Base-by-base conservation (phyloP, 2,329 filamentous ascomycete species). In the Sphaerulina musiva region DNA sequence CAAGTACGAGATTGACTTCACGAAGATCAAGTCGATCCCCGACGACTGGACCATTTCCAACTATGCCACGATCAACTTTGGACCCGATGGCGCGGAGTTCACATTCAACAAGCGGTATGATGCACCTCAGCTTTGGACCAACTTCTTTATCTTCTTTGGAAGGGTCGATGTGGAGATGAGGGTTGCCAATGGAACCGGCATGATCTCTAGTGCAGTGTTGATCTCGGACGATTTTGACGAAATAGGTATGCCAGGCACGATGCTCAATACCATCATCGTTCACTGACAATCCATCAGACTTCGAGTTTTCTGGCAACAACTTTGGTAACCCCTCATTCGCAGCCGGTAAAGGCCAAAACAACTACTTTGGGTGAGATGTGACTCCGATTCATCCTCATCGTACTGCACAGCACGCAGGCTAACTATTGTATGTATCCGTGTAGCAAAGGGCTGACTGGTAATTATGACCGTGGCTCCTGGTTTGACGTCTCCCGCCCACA, bases 371-470 rank as follows among this genome's bases (percentile, higher is more conserved):
- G 26, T 29, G 6, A 29, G 26, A 29, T 29, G 26, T 29, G 26
- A 29, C 5, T 29, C 26, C 26, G 1, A 29, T 29, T 4, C 3
- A 29, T 29, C 26, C 26, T 29, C 26, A 29, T 29, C 6, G 26
- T 29, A 29, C 26, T 4, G 26, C 26, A 29, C 26, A 29, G 26
- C 26, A 29, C 26, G 26, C 26, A 29, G 26, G 26, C 26, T 29
- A 29, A 29, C 26, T 1, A 4, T 29, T 4, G 26, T 6, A 29
- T 29, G 26, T 29, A 1, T 29, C 26, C 26, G 26, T 29, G 2
- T 29, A 29, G 26, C 60, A 79, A 80, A 67, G 78, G 78, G 31
- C 74, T 82, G 57, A 78, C 73, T 29, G 76, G 76, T 45, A 73
- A 72, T 38, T 78, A 76, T 63, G 75, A 79, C 61, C 73, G 76